A percentile compares a stretch with the other conserved stretches of the same genome.
Conservation (phyloP, 1,139 yeast genomes). For the Zygosaccharomyces sapae region DNA sequence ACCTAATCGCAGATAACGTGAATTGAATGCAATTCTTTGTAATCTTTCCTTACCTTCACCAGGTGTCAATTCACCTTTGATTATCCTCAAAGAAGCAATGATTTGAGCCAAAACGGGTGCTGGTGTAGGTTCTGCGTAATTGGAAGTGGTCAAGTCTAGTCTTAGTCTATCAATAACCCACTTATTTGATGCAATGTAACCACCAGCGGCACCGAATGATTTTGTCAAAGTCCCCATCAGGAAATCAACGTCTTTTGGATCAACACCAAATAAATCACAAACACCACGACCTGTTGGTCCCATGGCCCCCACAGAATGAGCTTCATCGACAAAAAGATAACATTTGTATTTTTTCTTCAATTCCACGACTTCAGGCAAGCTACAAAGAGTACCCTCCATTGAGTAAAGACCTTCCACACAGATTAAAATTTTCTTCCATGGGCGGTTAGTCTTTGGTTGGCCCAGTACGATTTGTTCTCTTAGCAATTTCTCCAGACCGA, state of each 20-base stretch:
- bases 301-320: conserved; percentile 96
- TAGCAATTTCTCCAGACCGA: conserved; percentile 67
- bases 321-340: conserved; percentile 90
- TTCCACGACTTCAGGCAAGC: conserved; percentile 71
- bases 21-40: conserved; percentile 90
- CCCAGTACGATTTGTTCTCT: conserved; percentile 93
- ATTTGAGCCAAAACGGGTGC: conserved; percentile 92
- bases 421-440: conserved; percentile 91
- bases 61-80: conserved; percentile 77
- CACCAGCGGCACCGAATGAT: conserved; percentile 98
- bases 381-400: conserved; percentile 96
- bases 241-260: conserved; percentile 72
- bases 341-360: conserved; percentile 83
- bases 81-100: conserved; percentile 70
- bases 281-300: conserved; percentile 94
- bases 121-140: conserved; percentile 79
- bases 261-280: conserved; percentile 84
- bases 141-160: conserved; percentile 66
- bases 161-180: conserved; percentile 69
- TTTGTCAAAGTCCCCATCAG: conserved; percentile 97
- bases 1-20: conserved; percentile 87
- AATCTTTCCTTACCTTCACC: conserved; percentile 92
- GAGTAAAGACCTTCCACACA: conserved; percentile 96
- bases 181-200: conserved; percentile 78
- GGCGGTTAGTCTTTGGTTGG: conserved; percentile 93